Evolutionary conservation across 1,139 yeast species (phyloP), one percentile per base, ranked within the genome.

Genomic region (Kluyveromyces sp.): DNA sequence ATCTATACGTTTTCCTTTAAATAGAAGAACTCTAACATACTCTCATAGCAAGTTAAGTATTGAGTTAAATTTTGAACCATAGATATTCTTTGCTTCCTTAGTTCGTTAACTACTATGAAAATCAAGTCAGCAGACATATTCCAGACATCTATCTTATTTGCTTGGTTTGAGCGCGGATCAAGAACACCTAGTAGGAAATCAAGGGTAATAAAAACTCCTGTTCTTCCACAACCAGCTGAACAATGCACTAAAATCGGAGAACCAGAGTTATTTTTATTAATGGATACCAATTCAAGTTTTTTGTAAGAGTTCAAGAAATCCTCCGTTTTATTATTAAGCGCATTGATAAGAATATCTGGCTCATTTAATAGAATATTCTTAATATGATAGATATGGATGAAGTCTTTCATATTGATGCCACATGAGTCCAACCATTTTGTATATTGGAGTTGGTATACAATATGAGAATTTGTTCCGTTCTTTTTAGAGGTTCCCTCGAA

Each of bases 181-280:
- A 76, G 58, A 7, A 78, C 63, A 50, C 76, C 78, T 34, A 82
- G 60, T 28, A 84, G 69, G 15, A 83, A 71, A 64, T 87, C 96
- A 35, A 85, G 73, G 0, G 94, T 75, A 49, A 89, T 82, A 53
- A 86, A 83, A 0, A 90, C 86, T 2, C 96, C 96, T 0, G 96
- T 87, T 54, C 96, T 75, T 2, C 96, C 96, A 65, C 96, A 87
- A 0, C 96, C 96, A 0, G 96, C 96, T 4, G 90, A 81, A 63
- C 96, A 87, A 63, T 88, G 96, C 7, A 86, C 86, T 30, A 85
- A 65, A 0, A 82, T 68, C 1, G 85, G 82, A 0, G 64, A 50
- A 15, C 56, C 51, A 4, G 43, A 35, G 35, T 65, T 61, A 34
- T 58, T 57, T 30, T 53, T 58, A 37, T 28, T 41, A n/a, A 34